Base-by-base conservation (phyloP, 345 rosid species). In the Aethionema arabicum region DNA sequence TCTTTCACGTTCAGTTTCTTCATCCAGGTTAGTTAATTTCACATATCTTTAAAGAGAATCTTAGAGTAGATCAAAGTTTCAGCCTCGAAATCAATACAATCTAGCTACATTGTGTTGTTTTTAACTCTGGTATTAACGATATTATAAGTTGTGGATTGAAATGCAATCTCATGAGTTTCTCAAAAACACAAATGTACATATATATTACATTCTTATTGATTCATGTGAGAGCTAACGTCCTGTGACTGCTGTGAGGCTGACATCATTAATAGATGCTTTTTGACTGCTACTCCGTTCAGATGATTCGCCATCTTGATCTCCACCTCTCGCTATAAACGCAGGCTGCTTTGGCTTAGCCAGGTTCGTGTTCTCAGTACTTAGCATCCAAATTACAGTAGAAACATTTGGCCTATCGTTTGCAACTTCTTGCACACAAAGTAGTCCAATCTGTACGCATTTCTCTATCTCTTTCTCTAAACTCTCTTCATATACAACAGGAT, bases 381-480 rank as follows among this genome's bases (percentile, higher is more conserved):
- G 41, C 78, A 75, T 70, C 68, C 67, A 52, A 11, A 70, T 52
- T 41, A 75, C 78, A 2, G 41, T 64, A 39, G 78, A 61, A 62
- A 76, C 78, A 27, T 59, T 68, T 0, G 78, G 83, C 61, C 86
- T 74, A 16, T 76, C 80, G 6, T 47, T 54, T 32, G 81, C 65
- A 39, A 16, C 56, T 43, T 61, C 60, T 66, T 78, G 79, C 31
- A 81, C 80, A 29, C 85, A 81, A 11, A 81, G 47, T 16, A 81
- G 59, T 5, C 77, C 81, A 11, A 78, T 36, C 32, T 78, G 78
- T n/a, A 74, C 61, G 41, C 79, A 78, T 12, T 65, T 73, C 13
- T 29, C 8, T 29, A 69, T 75, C 56, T 77, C 74, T 21, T 67
- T 47, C 40, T 32, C 15, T 0, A 58, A 49, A 48, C 8, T 63